phyloP scores from a whole-genome alignment of 2,329 filamentous ascomycete species.

The Aspergillus sp. region DNA sequence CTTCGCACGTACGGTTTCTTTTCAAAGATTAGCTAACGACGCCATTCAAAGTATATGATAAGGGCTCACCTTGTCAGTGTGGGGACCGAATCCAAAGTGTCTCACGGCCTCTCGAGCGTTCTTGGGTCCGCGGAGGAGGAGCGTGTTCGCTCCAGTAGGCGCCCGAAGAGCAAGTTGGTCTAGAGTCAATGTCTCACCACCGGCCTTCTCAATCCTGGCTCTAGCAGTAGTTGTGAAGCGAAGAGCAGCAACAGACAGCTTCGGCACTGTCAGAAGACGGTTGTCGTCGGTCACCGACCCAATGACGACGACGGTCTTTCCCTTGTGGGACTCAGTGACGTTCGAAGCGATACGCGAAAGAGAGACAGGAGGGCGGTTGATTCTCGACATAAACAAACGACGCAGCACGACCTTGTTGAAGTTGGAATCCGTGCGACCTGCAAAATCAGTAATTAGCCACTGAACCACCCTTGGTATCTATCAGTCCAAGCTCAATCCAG shows the following conservation, averaged over 20 bases:
- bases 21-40: too few species aligned
- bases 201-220: slow-evolving; percentile 84
- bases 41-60: not conserved
- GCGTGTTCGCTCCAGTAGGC: slow-evolving; percentile 92
- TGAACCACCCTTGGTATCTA: not conserved
- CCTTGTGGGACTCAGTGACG: slow-evolving; percentile 49
- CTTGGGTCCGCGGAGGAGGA: slow-evolving; percentile 96
- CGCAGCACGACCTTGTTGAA: slow-evolving; percentile 99
- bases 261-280: slow-evolving; percentile 81
- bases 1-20: slow-evolving; percentile 94
- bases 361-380: slow-evolving; percentile 93
- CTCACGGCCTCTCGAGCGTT: slow-evolving; percentile 95
- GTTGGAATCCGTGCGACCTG: slow-evolving; percentile 87
- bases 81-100: slow-evolving; percentile 98
- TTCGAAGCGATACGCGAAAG: slow-evolving; percentile 77
- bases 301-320: slow-evolving; percentile 84
- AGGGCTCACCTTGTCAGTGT: slow-evolving; percentile 80
- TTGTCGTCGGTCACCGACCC: slow-evolving; percentile 97
- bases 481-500: slow-evolving; percentile 11
- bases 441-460: not conserved
- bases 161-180: slow-evolving; percentile 94
- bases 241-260: slow-evolving; percentile 87
- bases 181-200: slow-evolving; percentile 89
- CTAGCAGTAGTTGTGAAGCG: slow-evolving; percentile 95
- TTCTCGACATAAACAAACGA: slow-evolving; percentile 96